Base-by-base conservation (phyloP, 768 basidiomycete species). In the Leccinum aurantiacum region DNA sequence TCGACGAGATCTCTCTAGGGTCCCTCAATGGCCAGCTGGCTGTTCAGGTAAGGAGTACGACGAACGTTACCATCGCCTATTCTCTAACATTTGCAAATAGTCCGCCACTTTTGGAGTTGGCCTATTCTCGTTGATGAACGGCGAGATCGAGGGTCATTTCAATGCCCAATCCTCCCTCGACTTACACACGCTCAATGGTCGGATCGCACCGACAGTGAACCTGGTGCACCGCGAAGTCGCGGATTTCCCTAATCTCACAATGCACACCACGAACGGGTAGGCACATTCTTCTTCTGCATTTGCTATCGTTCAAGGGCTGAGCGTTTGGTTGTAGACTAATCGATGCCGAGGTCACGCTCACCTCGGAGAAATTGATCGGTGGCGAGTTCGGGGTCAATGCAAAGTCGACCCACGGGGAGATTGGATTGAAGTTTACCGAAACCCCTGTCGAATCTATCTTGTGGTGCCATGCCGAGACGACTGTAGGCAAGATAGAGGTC, bases 181-280 rank as follows among this genome's bases (percentile, higher is more conserved):
- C 10, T 60, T 82, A 25, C 27, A 46, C 17, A 76, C 75, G n/a
- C 63, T 74, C 22, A 84, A 85, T 61, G 74, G 70, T 0, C 66
- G 51, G 4, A 79, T 87, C 61, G 53, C 67, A 4, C 74, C 75
- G 0, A 66, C 70, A 33, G 79, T 83, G 31, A 71, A 68, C 29
- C 56, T 85, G 48, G 47, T 67, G 14, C 77, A 76, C 54, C 62
- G 62, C 10, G 60, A 69, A 29, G 53, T 65, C 59, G 53, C 56
- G 7, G 57, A 67, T 22, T 57, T 75, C 1, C 67, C 76, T 22
- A 60, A 63, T 11, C 61, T 83, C 59, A 44, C 49, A 9, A 65
- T 82, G 51, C 63, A 57, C 22, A 80, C 81, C 2, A 71, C 59
- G 27, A 83, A 85, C 58, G 76, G 75, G 83, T 82, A 65, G 37